Base-by-base conservation (phyloP, 306 rosid species). In the Spatholobus suberectus region DNA sequence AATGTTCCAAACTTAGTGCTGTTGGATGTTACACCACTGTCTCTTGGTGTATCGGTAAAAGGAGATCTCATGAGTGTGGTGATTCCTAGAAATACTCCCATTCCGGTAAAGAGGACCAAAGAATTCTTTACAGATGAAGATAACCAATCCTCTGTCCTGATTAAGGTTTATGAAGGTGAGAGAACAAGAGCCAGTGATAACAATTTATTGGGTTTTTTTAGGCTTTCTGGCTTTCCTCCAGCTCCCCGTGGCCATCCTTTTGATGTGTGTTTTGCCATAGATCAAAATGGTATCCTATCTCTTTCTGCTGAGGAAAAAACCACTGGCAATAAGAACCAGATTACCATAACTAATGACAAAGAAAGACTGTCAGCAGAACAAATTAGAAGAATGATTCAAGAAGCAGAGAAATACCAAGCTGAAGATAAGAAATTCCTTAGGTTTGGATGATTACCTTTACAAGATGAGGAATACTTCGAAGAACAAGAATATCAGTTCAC, bases 1-100 rank as follows among this genome's bases (percentile, higher is more conserved):
- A 75, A 44, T 67, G 80, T 83, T 3, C 86, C 85, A 67, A 80
- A 85, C 46, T 49, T 91, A 15, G 65, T 89, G 44, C 69, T 91
- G 5, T 29, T 66, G 47, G 93, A 91, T 77, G 90, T 89, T 4
- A 88, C 87, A 3, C 91, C 95, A 0, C 73, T 91, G 6, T 89
- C 95, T 0, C 88, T 78, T 1, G 93, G 95, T 41, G 5, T 81
- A 0, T 15, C n/a, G n/a, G 2, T 4, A 5, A 37, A 68, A 0
- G 87, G 86, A 6, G 89, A 88, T 72, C 69, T 83, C 9, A 88
- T 90, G 92, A 80, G 73, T 27, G 91, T 86, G 1, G 35, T 91
- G 23, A 87, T 87, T 70, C 92, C 92, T 4, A 82, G 86, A 58
- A 91, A 89, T 18, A 84, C 92, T 7, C 79, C 79, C 3, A 82